phyloP scores from a whole-genome alignment of 2,329 filamentous ascomycete genomes.

The Colletotrichum sp. region DNA sequence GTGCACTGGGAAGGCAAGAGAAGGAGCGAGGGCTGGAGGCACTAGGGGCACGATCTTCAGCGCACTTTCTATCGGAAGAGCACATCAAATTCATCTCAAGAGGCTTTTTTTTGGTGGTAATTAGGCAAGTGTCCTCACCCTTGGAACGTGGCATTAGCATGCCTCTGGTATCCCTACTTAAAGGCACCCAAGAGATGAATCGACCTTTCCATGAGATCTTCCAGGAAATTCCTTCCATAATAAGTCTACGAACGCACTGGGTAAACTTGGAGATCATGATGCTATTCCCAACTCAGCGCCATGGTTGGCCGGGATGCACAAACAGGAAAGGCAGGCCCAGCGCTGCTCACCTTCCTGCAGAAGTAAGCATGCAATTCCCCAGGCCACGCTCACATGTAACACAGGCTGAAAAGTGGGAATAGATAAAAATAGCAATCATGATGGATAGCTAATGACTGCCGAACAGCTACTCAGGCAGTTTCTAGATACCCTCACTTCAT shows the following conservation, averaged over 20 bases:
- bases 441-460: background rate
- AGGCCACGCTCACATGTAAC: background rate
- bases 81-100: background rate
- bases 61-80: fast-evolving
- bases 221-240: background rate
- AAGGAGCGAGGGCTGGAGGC: background rate
- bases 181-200: fast-evolving
- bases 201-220: background rate
- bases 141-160: fast-evolving
- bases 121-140: fast-evolving
- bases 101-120: background rate
- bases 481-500: background rate
- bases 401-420: background rate
- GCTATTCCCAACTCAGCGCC: background rate
- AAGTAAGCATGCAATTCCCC: background rate
- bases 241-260: fast-evolving
- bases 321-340: background rate
- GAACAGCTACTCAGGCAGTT: background rate
- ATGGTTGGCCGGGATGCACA: background rate
- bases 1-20: background rate
- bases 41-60: background rate
- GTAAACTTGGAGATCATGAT: fast-evolving
- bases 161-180: background rate
- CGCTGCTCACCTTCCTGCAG: background rate
- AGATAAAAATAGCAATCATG: background rate